Percentiles rank a stretch among this genome's conserved stretches.
phyloP scores from a whole-genome alignment of 1,284 basidiomycete genomes.

The Ceraceosorus bombacis region DNA sequence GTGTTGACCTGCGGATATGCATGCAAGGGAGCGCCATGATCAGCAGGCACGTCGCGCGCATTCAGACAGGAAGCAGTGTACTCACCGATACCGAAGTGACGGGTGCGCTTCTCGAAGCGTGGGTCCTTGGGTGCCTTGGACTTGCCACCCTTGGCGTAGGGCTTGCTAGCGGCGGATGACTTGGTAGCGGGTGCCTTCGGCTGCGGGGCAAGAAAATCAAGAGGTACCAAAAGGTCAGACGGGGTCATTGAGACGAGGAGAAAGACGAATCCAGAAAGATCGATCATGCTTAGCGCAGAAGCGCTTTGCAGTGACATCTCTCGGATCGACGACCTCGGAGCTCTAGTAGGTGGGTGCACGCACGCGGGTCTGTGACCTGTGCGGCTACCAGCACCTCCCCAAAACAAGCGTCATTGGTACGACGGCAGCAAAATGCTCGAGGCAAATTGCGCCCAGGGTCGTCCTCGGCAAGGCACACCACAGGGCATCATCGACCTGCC shows the following conservation, averaged over 20 bases:
- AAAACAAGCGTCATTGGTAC: not conserved
- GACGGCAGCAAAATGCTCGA: not conserved
- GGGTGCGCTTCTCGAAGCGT: slow-evolving; percentile 81
- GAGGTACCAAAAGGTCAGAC: slow-evolving; percentile 9
- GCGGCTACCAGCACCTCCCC: not conserved
- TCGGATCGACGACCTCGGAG: slow-evolving; percentile 25
- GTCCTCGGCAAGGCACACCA: too few species aligned
- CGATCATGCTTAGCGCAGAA: too few species aligned
- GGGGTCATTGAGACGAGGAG: slow-evolving; percentile 47
- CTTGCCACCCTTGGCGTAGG: slow-evolving; percentile 42
- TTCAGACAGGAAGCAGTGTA: slow-evolving; percentile 14
- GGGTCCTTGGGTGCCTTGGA: slow-evolving; percentile 74
- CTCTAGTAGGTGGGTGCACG: slow-evolving; percentile 22
- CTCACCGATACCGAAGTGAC: slow-evolving; percentile 92
- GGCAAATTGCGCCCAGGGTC: not conserved
- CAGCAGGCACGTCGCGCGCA: slow-evolving; percentile 2
- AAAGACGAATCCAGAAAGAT: slow-evolving; percentile 7
- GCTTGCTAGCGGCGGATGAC: slow-evolving; percentile 42
- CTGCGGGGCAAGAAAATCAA: slow-evolving; percentile 18
- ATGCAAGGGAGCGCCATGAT: not conserved
- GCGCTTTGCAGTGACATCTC: too few species aligned
- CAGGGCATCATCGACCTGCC: too few species aligned
- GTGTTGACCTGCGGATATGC: slow-evolving; percentile 68
- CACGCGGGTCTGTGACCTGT: not conserved
- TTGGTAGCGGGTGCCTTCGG: slow-evolving; percentile 41